A percentile compares a stretch with the other conserved stretches of the same genome.
Conservation (phyloP, 371 early-diverging fungal genomes). For the Circinella umbellata region DNA sequence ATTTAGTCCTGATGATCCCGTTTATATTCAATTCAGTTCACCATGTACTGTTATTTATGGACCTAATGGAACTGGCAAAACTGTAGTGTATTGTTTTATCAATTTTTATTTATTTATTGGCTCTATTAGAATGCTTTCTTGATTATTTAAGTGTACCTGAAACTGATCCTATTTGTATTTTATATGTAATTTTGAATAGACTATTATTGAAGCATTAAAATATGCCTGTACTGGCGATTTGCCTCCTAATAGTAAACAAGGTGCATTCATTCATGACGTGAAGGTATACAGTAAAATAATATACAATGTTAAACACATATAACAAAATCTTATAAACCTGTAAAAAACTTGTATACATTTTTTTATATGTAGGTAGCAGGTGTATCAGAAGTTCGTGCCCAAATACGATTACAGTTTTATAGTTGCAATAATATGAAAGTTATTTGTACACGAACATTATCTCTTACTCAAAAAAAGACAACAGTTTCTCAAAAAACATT, state of each 20-base stretch:
- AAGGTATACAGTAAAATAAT: constrained; percentile 60
- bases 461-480: constrained; percentile 74
- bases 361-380: constrained; percentile 69
- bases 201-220: constrained; percentile 98
- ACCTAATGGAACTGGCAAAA: constrained; percentile 98
- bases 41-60: constrained; percentile 99
- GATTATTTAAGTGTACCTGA: not conserved
- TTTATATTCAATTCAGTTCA: constrained; percentile 88
- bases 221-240: constrained; percentile 97
- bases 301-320: not conserved
- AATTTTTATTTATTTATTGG: not conserved
- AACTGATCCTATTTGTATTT: constrained; percentile 12
- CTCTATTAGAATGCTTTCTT: no score
- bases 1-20: constrained; percentile 84
- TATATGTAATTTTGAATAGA: constrained; percentile 44
- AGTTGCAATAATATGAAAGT: constrained; percentile 79
- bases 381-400: constrained; percentile 91
- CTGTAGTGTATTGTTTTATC: constrained; percentile 48
- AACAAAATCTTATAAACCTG: not conserved
- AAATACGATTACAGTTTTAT: constrained; percentile 89
- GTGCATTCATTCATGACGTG: constrained; percentile 97
- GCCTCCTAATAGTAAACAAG: constrained; percentile 94
- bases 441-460: constrained; percentile 82
- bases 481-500: constrained; percentile 80
- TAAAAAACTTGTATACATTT: not conserved